phyloP scores from a whole-genome alignment of 345 rosid genomes.

The Angophora floribunda region DNA sequence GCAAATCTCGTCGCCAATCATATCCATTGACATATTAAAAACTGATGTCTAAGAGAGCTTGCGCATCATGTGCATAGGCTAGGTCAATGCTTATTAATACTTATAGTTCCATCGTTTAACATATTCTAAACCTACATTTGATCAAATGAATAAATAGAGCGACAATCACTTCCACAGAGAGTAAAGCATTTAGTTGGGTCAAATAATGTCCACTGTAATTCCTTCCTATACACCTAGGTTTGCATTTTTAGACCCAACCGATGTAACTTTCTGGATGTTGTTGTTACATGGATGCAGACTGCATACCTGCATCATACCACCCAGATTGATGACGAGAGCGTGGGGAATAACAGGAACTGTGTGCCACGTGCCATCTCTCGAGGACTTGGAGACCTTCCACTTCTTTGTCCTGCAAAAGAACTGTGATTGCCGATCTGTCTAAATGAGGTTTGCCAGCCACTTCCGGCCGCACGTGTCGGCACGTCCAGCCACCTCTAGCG shows the following conservation, averaged over 20 bases:
- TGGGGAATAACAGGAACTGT: conserved; percentile 32
- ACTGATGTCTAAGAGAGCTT: background rate
- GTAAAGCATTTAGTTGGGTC: background rate
- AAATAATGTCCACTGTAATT: background rate
- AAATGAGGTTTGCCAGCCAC: conserved; percentile 48
- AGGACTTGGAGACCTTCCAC: conserved; percentile 40
- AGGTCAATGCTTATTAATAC: background rate
- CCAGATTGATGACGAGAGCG: conserved; percentile 43
- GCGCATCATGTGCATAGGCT: background rate
- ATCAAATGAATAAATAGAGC: background rate
- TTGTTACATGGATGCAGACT: background rate
- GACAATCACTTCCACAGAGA: background rate
- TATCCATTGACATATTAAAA: background rate
- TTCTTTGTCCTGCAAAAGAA: conserved; percentile 33
- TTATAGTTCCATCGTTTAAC: background rate
- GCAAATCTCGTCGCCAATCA: background rate
- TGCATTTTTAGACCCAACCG: background rate
- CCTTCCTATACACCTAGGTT: background rate
- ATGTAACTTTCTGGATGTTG: background rate
- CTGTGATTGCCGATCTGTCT: conserved; percentile 42
- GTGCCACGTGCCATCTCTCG: conserved; percentile 25
- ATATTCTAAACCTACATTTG: background rate
- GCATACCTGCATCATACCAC: conserved; percentile 41
- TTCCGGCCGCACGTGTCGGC: too few species aligned
- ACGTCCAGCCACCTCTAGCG: too few species aligned